Conservation (phyloP, 768 basidiomycete species). For the Panaeolus cyanescens region DNA sequence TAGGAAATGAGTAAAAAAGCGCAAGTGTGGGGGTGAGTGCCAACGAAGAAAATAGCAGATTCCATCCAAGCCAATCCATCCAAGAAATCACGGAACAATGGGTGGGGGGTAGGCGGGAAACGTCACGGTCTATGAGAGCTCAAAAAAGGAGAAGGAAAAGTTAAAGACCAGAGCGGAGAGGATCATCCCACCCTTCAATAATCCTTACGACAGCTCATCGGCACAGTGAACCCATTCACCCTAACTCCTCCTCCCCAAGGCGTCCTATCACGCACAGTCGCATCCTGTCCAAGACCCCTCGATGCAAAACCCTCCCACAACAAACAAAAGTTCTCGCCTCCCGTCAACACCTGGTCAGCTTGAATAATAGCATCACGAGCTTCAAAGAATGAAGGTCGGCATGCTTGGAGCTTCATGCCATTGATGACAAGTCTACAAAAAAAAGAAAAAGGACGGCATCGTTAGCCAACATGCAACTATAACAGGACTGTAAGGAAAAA, state of each 20-base stretch:
- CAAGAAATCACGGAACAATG: too few species aligned
- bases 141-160: too few species aligned
- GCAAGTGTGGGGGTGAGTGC: too few species aligned
- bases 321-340: constrained; percentile 88
- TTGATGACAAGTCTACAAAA: constrained; percentile 69
- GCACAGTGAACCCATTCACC: constrained; percentile 47
- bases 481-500: too few species aligned
- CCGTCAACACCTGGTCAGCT: constrained; percentile 88
- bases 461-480: too few species aligned
- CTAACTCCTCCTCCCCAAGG: constrained; percentile 95
- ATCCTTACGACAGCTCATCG: constrained; percentile 6
- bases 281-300: constrained; percentile 81
- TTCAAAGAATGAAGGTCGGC: constrained; percentile 88
- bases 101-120: too few species aligned
- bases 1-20: too few species aligned
- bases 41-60: too few species aligned
- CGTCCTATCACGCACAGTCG: constrained; percentile 70
- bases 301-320: constrained; percentile 86
- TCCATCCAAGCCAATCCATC: too few species aligned
- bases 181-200: background rate
- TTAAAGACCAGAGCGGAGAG: background rate
- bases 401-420: constrained; percentile 95
- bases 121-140: too few species aligned
- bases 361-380: constrained; percentile 89
- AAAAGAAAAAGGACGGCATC: too few species aligned